Evolutionary conservation across 768 basidiomycete genomes (phyloP), one percentile per base, ranked within the genome.

Genomic region (Infundibulicybe gibba): DNA sequence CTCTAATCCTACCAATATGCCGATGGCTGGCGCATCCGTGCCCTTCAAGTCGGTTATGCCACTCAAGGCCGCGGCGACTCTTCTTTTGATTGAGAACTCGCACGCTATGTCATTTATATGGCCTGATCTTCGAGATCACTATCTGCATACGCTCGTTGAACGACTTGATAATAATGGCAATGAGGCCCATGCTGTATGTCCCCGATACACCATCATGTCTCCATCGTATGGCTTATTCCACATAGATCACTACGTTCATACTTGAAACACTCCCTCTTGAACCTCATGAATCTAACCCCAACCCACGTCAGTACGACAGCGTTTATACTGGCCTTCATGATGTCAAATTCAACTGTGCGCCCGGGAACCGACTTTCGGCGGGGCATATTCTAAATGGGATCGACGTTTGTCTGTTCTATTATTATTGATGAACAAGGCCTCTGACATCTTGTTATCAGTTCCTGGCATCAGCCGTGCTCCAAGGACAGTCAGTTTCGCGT

Each of bases 81-180:
- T 80, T 43, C 54, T 81, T 49, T 65, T 83, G 49, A 69, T 81
- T 51, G 80, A 83, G 63, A 81, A 81, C 54, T 81, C 80, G 0
- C 63, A 65, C 31, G 58, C 61, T 1, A 75, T 79, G 66, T 58
- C 61, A 19, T 15, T 50, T 5, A 61, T 69, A 17, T 82, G 80
- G 80, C 54, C 67, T 52, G 68, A 76, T 60, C 71, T 81, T 31
- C 64, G 70, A 50, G 69, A 74, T 55, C 69, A 66, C 17, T 74
- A 73, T 57, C 65, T 81, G 16, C 63, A 58, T 15, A 65, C 58
- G 8, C 61, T 82, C 35, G 64, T 76, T 43, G 65, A 70, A 35
- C 66, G 64, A 20, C 58, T 81, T 41, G 60, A 70, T 49, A 50
- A 55, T 15, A 50, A 55, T 15, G 61, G 68, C 4, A 71, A 74